Evolutionary conservation across 2,329 filamentous ascomycete species (phyloP).

Genomic region (Periconia sp.): DNA sequence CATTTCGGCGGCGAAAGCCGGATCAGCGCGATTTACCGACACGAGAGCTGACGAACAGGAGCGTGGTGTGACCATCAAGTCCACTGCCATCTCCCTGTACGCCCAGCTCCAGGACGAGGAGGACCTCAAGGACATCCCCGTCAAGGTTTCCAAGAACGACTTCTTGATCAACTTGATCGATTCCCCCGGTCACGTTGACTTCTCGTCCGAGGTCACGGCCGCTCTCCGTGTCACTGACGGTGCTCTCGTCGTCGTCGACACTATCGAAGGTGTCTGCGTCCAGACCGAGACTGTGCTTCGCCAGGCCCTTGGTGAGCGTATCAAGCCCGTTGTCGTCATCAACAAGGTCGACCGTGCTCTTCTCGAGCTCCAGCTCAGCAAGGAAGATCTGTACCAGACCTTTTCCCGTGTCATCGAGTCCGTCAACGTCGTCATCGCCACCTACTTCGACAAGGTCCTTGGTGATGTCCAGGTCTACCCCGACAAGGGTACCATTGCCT

Average conservation of each 20-base stretch:
- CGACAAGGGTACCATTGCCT: slow-evolving; percentile 95
- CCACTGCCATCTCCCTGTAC: slow-evolving; percentile 98
- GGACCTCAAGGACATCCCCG: slow-evolving; percentile 91
- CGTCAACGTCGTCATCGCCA: slow-evolving; percentile 99
- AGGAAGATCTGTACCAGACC: slow-evolving; percentile 99
- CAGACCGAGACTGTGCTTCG: slow-evolving; percentile 99
- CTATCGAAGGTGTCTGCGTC: slow-evolving; percentile 99
- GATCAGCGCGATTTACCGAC: slow-evolving; percentile 94
- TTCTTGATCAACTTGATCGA: slow-evolving; percentile 99
- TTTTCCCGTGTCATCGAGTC: slow-evolving; percentile 99
- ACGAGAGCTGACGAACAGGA: slow-evolving; percentile 98
- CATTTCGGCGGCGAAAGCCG: slow-evolving; percentile 96
- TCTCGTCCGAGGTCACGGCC: slow-evolving; percentile 99
- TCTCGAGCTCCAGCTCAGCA: slow-evolving; percentile 96
- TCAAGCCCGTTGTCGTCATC: slow-evolving; percentile 99
- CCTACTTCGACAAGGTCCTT: slow-evolving; percentile 94
- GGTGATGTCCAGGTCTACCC: slow-evolving; percentile 99
- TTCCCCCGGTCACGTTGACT: slow-evolving; percentile 99
- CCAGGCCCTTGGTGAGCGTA: slow-evolving; percentile 98
- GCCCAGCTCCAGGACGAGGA: slow-evolving; percentile 78
- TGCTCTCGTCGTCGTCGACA: slow-evolving; percentile 99
- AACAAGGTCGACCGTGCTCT: slow-evolving; percentile 99
- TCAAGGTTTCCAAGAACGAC: slow-evolving; percentile 86
- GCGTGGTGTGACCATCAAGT: slow-evolving; percentile 99
- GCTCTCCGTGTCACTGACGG: slow-evolving; percentile 99